Conservation (phyloP, 805 yeast genomes). For the Tetrapisispora pingtungensis region DNA sequence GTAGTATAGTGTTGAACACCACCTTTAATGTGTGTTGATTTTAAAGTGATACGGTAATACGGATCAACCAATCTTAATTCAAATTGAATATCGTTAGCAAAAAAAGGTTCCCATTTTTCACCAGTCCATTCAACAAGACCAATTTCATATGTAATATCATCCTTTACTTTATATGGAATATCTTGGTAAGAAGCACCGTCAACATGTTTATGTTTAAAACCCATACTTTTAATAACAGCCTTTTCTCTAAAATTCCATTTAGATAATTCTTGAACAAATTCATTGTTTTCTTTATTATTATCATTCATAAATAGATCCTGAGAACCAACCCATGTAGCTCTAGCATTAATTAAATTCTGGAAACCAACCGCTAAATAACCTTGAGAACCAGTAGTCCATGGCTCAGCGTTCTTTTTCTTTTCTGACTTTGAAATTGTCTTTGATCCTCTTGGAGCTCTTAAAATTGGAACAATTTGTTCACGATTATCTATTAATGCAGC, state of each 20-base stretch:
- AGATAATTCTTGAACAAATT: slow-evolving; percentile 37
- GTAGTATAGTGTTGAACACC: slow-evolving; percentile 42
- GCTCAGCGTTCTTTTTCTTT: slow-evolving; percentile 44
- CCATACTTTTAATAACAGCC: slow-evolving; percentile 48
- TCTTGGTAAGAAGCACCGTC: slow-evolving; percentile 35
- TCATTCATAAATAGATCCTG: slow-evolving; percentile 39
- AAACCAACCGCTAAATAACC: slow-evolving; percentile 65
- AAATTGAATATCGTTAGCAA: slow-evolving; percentile 59
- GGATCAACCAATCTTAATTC: slow-evolving; percentile 91
- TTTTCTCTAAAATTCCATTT: slow-evolving; percentile 70
- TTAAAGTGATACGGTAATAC: slow-evolving; percentile 69
- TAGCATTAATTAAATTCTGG: slow-evolving; percentile 71
- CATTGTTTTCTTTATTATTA: slow-evolving; percentile 28
- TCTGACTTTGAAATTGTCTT: slow-evolving; percentile 31
- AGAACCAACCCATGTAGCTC: slow-evolving; percentile 77
- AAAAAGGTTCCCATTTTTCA: slow-evolving; percentile 59
- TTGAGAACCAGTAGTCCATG: slow-evolving; percentile 78
- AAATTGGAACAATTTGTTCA: slow-evolving; percentile 58
- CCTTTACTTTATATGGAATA: slow-evolving; percentile 60
- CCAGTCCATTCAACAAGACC: slow-evolving; percentile 42
- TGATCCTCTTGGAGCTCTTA: slow-evolving; percentile 57
- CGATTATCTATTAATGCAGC: slow-evolving; percentile 64
- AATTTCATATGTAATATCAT: slow-evolving; percentile 48
- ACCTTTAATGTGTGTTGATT: slow-evolving; percentile 33
- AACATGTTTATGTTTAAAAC: slow-evolving; percentile 44